Conservation (phyloP, 345 rosid genomes). For the Corchorus capsularis region DNA sequence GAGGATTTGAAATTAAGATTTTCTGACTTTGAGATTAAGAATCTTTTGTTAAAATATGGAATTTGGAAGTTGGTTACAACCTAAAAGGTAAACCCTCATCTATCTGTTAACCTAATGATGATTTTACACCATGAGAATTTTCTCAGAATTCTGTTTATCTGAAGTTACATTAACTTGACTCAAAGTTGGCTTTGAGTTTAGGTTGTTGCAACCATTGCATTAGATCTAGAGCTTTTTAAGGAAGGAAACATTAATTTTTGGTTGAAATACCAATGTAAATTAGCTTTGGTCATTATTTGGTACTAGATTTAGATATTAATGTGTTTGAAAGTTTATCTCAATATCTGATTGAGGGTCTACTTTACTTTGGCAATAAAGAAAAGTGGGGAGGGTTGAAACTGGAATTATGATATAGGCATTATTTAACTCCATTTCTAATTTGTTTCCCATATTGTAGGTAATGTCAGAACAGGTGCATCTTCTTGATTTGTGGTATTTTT, state of each 20-base stretch:
- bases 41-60: not conserved
- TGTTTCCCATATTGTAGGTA: too few relatives aligned
- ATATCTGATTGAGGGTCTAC: not conserved
- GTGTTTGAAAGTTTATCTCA: not conserved
- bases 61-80: not conserved
- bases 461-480: too few relatives aligned
- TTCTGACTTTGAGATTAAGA: not conserved
- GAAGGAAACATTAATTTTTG: not conserved
- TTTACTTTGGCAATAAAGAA: slow-evolving; percentile 13
- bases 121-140: not conserved
- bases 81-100: slow-evolving; percentile 11
- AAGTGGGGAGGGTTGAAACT: not conserved
- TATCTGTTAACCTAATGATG: not conserved
- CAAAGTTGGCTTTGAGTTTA: not conserved
- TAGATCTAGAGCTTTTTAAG: not conserved
- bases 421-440: too few relatives aligned
- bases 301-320: not conserved
- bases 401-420: not conserved
- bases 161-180: not conserved
- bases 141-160: not conserved
- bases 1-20: not conserved
- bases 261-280: not conserved
- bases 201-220: not conserved
- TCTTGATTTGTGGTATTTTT: too few relatives aligned
- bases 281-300: not conserved